phyloP scores from a whole-genome alignment of 495 filamentous ascomycete species.

The Podospora australis region DNA sequence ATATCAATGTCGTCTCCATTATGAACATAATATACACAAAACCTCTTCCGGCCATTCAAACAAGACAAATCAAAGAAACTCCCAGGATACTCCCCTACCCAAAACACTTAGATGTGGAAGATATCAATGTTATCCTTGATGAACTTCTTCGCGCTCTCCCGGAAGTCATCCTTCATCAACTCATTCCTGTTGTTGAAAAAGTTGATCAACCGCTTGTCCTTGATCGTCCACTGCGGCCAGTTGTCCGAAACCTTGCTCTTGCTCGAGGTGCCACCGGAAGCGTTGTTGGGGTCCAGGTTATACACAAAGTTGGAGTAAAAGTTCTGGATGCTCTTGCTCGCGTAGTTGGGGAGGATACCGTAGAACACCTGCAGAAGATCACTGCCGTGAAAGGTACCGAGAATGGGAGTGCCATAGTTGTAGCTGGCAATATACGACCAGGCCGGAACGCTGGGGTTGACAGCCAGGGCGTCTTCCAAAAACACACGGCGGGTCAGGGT shows the following conservation, averaged over 20 bases:
- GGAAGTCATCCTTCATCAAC: slow-evolving; percentile 55
- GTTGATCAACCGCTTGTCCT: slow-evolving; percentile 48
- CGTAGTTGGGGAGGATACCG: slow-evolving; percentile 54
- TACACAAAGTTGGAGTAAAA: slow-evolving; percentile 65
- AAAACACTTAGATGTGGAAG: slow-evolving; percentile 43
- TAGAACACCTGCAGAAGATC: slow-evolving; percentile 64
- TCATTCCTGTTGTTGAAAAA: slow-evolving; percentile 41
- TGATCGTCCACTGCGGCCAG: slow-evolving; percentile 58
- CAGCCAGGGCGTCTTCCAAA: slow-evolving; percentile 35
- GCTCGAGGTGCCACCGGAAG: slow-evolving; percentile 25
- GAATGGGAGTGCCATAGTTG: slow-evolving; percentile 57
- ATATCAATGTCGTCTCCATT: too few species aligned
- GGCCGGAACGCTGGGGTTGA: slow-evolving; percentile 48
- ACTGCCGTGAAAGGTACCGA: slow-evolving; percentile 67
- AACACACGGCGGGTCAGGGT: slow-evolving; percentile 56
- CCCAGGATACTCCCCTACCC: neutral
- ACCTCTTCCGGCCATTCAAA: too few species aligned
- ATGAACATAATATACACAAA: too few species aligned
- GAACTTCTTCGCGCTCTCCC: slow-evolving; percentile 42
- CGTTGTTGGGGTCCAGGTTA: slow-evolving; percentile 56
- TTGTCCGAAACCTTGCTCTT: slow-evolving; percentile 29
- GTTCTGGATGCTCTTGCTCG: slow-evolving; percentile 49
- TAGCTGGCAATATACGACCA: slow-evolving; percentile 72
- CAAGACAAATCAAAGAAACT: neutral
- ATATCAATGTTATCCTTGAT: slow-evolving; percentile 38